A percentile compares a stretch with the other conserved stretches of the same genome.
Conservation (phyloP, 176 grass and related monocot genomes). For the Olyra latifolia region DNA sequence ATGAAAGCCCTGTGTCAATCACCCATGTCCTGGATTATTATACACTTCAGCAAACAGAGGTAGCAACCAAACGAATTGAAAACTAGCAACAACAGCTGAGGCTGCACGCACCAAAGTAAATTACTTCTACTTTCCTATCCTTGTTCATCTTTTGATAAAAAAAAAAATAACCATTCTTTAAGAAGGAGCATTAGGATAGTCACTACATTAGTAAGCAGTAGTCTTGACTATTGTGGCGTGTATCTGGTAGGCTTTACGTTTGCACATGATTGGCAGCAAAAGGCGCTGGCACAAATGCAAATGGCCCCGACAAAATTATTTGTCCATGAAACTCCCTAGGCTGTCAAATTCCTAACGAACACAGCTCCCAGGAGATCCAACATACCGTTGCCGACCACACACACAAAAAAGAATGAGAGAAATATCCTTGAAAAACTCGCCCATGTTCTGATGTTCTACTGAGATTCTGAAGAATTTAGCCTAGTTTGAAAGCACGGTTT, state of each 20-base stretch:
- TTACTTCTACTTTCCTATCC: not conserved
- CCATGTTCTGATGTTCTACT: not conserved
- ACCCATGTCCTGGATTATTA: constrained; percentile 27
- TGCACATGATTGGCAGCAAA: constrained; percentile 42
- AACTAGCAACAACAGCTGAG: not conserved
- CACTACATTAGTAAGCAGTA: not conserved
- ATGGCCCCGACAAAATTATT: not conserved
- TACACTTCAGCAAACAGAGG: not conserved
- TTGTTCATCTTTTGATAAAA: constrained; percentile 18
- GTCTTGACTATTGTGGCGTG: not conserved
- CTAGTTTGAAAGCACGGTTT: not conserved
- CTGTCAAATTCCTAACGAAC: constrained; percentile 18
- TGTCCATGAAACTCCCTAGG: constrained; percentile 12
- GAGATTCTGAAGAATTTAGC: not conserved
- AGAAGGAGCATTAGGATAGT: not conserved
- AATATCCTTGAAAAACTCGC: not conserved
- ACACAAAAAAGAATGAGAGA: not conserved
- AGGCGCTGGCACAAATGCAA: not conserved
- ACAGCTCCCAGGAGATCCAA: not conserved
- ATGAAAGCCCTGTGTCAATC: constrained; percentile 52
- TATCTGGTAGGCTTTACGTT: constrained; percentile 34
- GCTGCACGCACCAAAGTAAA: not conserved
- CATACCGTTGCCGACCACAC: constrained; percentile 15
- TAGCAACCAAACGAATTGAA: constrained; percentile 1
- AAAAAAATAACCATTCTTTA: constrained; percentile 14